These are phyloP conservation scores for Guyanaporus albipodus DNA, from an alignment of 768 basidiomycete genomes.

Conservation along the genomic window DNA sequence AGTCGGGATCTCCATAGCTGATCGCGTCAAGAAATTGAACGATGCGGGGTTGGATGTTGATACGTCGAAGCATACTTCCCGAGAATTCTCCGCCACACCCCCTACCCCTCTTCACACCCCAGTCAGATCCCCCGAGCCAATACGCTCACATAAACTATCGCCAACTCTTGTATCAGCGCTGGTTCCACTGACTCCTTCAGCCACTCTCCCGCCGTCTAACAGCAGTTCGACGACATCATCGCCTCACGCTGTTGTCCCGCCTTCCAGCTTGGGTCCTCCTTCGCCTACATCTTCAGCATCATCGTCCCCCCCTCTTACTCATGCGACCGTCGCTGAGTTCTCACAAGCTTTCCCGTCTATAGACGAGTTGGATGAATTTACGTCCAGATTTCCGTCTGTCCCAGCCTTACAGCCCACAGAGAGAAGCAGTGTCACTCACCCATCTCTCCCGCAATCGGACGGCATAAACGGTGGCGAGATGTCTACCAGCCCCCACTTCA, in stretches of 20 bases:
- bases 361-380: constrained; percentile 64
- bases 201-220: constrained; percentile 19
- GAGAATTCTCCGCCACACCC: constrained; percentile 43
- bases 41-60: constrained; percentile 65
- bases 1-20: constrained; percentile 70
- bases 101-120: constrained; percentile 23
- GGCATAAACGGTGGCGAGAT: constrained; percentile 30
- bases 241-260: constrained; percentile 64
- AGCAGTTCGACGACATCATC: constrained; percentile 38
- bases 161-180: constrained; percentile 30
- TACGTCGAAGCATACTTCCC: constrained; percentile 54
- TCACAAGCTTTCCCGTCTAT: constrained; percentile 70
- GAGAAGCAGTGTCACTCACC: constrained; percentile 16
- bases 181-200: constrained; percentile 18
- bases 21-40: constrained; percentile 72
- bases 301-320: constrained; percentile 49
- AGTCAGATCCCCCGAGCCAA: constrained; percentile 30
- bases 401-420: constrained; percentile 41
- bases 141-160: constrained; percentile 39
- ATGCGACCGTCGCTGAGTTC: constrained; percentile 51
- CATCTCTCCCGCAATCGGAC: constrained; percentile 28
- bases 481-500: constrained; percentile 29
- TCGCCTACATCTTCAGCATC: constrained; percentile 70
- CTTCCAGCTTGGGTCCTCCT: constrained; percentile 70
- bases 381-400: constrained; percentile 46